A percentile compares a stretch with the other conserved stretches of the same genome.
Conservation (phyloP, 129 eudicot species). For the Chrysanthemum lavandulifolium region DNA sequence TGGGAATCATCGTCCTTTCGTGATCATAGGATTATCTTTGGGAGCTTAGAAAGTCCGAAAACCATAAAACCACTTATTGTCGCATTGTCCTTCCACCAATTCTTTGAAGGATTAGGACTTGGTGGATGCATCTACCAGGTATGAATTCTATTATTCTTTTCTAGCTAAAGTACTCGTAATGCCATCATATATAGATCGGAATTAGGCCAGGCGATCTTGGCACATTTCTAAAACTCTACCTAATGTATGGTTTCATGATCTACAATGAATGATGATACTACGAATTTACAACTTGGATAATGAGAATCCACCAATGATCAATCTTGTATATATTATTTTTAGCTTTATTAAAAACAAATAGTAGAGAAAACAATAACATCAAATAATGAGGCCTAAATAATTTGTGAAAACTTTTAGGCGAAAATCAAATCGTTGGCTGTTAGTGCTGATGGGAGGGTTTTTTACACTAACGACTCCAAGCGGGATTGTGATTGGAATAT, state of each 20-base stretch:
- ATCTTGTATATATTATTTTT: no score
- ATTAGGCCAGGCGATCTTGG: no score
- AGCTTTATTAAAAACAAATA: background rate
- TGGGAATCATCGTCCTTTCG: conserved; percentile 37
- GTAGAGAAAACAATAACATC: background rate
- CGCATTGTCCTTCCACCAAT: conserved; percentile 37
- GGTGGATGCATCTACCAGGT: conserved; percentile 45
- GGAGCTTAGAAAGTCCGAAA: conserved; percentile 31
- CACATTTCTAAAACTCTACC: no score
- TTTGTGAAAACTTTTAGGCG: conserved; percentile 20
- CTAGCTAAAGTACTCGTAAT: no score
- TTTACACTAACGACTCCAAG: conserved; percentile 37
- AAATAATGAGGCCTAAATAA: background rate
- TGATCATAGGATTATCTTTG: conserved; percentile 35
- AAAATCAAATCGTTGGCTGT: conserved; percentile 28
- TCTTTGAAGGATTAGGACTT: conserved; percentile 43
- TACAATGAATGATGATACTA: no score
- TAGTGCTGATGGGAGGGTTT: conserved; percentile 26
- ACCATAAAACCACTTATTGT: conserved; percentile 39
- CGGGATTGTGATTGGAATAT: conserved; percentile 32
- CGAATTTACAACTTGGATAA: no score
- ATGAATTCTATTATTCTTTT: background rate
- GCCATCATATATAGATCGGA: no score
- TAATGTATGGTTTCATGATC: no score
- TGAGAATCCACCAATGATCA: no score